These are phyloP conservation scores for Penicillium sp. DNA, from an alignment of 2,329 filamentous ascomycete species.

Conservation along the genomic window DNA sequence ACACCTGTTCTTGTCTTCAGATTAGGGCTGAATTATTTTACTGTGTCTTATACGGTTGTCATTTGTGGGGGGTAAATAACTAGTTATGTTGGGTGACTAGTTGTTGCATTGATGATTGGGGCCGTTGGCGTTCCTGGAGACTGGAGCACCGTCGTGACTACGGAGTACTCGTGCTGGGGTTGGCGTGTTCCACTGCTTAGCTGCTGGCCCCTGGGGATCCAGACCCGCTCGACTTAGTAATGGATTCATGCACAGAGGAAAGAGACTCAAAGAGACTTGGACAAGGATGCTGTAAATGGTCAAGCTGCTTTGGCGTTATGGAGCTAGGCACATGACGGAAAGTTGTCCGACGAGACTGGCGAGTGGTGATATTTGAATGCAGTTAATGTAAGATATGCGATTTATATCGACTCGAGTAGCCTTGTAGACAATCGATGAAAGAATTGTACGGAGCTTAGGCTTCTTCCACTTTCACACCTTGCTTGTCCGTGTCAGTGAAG, in stretches of 20 bases:
- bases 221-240: constrained; percentile 16
- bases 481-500: neutral
- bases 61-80: neutral
- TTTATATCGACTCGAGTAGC: no score
- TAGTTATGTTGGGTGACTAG: neutral
- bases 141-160: neutral
- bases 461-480: no score
- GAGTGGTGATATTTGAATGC: no score
- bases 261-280: neutral
- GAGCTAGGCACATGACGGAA: neutral
- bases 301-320: neutral
- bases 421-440: no score
- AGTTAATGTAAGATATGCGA: no score
- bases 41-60: neutral
- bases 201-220: neutral
- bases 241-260: neutral
- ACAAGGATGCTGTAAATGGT: neutral
- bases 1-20: neutral
- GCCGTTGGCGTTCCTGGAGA: neutral
- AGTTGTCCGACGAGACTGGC: no score
- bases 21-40: neutral
- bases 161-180: neutral
- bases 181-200: neutral
- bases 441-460: no score
- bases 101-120: neutral